phyloP scores from a whole-genome alignment of 2,329 filamentous ascomycete genomes.

The Botrytis paeoniae region DNA sequence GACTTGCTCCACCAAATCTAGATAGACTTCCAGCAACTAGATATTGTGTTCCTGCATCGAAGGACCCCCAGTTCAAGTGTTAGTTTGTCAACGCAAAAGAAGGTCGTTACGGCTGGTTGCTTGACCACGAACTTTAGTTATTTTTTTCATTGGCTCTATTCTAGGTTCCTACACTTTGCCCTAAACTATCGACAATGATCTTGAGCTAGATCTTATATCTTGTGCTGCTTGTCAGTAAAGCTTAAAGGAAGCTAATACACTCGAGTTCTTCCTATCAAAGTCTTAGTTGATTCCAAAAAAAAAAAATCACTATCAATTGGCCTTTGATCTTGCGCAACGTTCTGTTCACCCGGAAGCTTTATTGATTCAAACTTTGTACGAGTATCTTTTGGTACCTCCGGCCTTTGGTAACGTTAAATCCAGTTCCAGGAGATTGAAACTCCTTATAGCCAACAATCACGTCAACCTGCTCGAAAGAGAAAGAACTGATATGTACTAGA shows the following conservation, averaged over 20 bases:
- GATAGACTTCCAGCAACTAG: constrained; percentile 18
- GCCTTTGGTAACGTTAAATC: constrained; percentile 26
- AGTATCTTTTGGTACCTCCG: constrained; percentile 27
- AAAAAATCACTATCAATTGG: constrained; percentile 5
- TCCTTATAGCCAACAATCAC: constrained; percentile 26
- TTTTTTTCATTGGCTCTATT: constrained; percentile 3
- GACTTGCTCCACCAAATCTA: constrained; percentile 15
- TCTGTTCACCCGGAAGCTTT: constrained; percentile 24
- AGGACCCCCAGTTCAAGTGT: constrained; percentile 14
- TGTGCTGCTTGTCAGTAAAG: constrained; percentile 26
- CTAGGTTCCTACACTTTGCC: not conserved
- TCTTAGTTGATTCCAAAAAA: constrained; percentile 13
- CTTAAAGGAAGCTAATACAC: constrained; percentile 26
- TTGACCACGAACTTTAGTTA: constrained; percentile 2
- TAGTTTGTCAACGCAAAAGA: constrained; percentile 19
- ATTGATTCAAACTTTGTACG: constrained; percentile 27
- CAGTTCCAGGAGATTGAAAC: constrained; percentile 27
- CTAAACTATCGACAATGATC: constrained; percentile 1
- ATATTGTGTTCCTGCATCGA: constrained; percentile 19
- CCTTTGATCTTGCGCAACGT: constrained; percentile 22
- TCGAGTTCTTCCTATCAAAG: constrained; percentile 20
- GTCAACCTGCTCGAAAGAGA: constrained; percentile 16
- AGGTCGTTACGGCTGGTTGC: constrained; percentile 22
- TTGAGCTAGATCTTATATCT: constrained; percentile 21
- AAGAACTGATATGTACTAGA: constrained; percentile 22